Conservation (phyloP, 2,329 filamentous ascomycete genomes). For the Akanthomyces uredinophilus region DNA sequence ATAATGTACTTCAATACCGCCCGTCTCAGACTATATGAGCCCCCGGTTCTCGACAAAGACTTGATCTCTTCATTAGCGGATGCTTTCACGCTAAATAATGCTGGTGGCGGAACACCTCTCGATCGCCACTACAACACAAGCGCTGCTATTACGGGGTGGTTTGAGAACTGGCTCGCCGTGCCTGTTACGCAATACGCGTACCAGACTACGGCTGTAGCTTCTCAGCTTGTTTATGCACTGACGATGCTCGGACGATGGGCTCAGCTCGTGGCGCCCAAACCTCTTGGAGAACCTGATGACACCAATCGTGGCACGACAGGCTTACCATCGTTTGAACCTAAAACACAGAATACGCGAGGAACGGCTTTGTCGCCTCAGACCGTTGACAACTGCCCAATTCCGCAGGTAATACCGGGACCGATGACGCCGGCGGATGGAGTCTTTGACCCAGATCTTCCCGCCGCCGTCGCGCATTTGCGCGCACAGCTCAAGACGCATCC, state of each 20-base stretch:
- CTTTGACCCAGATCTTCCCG: slow-evolving; percentile 35
- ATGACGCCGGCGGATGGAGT: not conserved
- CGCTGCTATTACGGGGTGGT: slow-evolving; percentile 43
- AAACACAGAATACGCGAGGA: not conserved
- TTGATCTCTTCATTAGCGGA: slow-evolving; percentile 39
- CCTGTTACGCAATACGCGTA: slow-evolving; percentile 39
- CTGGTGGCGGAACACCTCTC: slow-evolving; percentile 37
- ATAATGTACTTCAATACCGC: slow-evolving; percentile 37
- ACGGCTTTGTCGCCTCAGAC: slow-evolving; percentile 3
- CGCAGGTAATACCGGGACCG: not conserved
- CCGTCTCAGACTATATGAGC: slow-evolving; percentile 42
- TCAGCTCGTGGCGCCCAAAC: slow-evolving; percentile 37
- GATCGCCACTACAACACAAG: slow-evolving; percentile 47
- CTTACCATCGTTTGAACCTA: slow-evolving; percentile 10
- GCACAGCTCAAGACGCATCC: slow-evolving; percentile 39
- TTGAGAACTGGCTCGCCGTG: slow-evolving; percentile 43
- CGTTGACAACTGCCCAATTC: not conserved
- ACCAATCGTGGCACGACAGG: slow-evolving; percentile 2
- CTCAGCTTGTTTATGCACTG: slow-evolving; percentile 46
- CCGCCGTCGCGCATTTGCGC: slow-evolving; percentile 36
- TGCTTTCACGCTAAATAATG: slow-evolving; percentile 33
- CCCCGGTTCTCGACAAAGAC: slow-evolving; percentile 37
- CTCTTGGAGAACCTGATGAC: slow-evolving; percentile 10
- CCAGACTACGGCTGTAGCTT: slow-evolving; percentile 40
- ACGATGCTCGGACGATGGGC: slow-evolving; percentile 48